phyloP scores from a whole-genome alignment of 495 filamentous ascomycete genomes.

The Tuber melanosporum region DNA sequence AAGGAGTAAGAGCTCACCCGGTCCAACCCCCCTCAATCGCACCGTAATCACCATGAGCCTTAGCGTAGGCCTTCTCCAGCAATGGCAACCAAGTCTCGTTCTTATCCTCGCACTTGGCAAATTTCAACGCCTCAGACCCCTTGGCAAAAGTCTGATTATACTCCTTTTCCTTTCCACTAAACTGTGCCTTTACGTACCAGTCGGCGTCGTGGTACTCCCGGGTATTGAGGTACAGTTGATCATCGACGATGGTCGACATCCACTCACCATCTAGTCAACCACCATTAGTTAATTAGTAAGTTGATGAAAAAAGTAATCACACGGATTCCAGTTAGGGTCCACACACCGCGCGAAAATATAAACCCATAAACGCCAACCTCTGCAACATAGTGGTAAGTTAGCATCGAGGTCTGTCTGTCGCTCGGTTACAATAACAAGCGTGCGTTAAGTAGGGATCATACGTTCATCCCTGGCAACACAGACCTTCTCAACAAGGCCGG shows the following conservation, averaged over 20 bases:
- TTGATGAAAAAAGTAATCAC: background rate
- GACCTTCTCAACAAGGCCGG: conserved; percentile 67
- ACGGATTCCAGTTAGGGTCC: background rate
- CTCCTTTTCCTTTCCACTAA: conserved; percentile 20
- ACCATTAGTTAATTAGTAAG: background rate
- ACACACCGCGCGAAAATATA: conserved; percentile 72
- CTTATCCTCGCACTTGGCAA: conserved; percentile 73
- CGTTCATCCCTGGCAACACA: conserved; percentile 74
- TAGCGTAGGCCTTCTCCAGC: conserved; percentile 93
- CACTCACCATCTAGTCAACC: conserved; percentile 70
- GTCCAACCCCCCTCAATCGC: conserved; percentile 78
- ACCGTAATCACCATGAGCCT: conserved; percentile 65
- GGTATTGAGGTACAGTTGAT: conserved; percentile 43
- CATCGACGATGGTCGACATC: conserved; percentile 84
- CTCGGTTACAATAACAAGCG: background rate
- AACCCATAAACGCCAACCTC: conserved; percentile 86
- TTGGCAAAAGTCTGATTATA: conserved; percentile 29
- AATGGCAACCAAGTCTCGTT: conserved; percentile 95
- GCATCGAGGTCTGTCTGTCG: background rate
- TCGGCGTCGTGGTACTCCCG: conserved; percentile 41
- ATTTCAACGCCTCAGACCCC: conserved; percentile 71
- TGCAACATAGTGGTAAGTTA: conserved; percentile 9
- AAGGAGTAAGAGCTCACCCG: conserved; percentile 48
- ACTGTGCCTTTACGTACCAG: conserved; percentile 43
- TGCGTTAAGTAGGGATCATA: background rate